A percentile compares a stretch with the other conserved stretches of the same genome.
Conservation (phyloP, 768 basidiomycete genomes). For the Stropharia rugosoannulata region DNA sequence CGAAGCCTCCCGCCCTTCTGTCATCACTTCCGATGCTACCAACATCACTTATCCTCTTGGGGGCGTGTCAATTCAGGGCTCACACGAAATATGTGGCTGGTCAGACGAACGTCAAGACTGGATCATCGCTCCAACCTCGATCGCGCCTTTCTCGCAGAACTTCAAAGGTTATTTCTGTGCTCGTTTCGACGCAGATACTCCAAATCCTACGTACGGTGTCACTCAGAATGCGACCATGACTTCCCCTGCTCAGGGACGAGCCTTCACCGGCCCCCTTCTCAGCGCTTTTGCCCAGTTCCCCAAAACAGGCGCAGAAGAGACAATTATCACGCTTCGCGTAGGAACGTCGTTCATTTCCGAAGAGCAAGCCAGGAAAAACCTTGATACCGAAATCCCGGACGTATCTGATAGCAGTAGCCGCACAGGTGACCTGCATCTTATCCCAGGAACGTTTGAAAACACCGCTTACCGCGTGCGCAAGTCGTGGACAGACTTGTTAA, state of each 20-base stretch:
- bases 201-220: constrained; percentile 36
- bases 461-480: constrained; percentile 47
- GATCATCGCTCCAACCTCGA: constrained; percentile 61
- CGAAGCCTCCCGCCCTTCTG: constrained; percentile 63
- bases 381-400: constrained; percentile 36
- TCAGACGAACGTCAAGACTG: constrained; percentile 71
- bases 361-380: constrained; percentile 57
- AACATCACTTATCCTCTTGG: constrained; percentile 57
- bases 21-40: constrained; percentile 50
- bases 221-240: constrained; percentile 41
- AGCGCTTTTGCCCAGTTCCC: constrained; percentile 54
- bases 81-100: constrained; percentile 46
- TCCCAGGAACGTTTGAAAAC: constrained; percentile 39
- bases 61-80: constrained; percentile 37
- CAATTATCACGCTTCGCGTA: constrained; percentile 51
- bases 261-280: constrained; percentile 42
- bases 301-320: constrained; percentile 11
- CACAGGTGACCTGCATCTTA: constrained; percentile 6
- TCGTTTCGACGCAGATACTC: constrained; percentile 50
- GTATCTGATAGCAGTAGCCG: neutral
- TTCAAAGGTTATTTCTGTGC: constrained; percentile 64
- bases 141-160: constrained; percentile 28
- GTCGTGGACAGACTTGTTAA: constrained; percentile 59
- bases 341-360: constrained; percentile 77
- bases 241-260: constrained; percentile 17